Evolutionary conservation across 225 moss, liverwort and hornwort species (phyloP), one percentile per base, ranked within the genome.

Genomic region (Bryum argenteum): DNA sequence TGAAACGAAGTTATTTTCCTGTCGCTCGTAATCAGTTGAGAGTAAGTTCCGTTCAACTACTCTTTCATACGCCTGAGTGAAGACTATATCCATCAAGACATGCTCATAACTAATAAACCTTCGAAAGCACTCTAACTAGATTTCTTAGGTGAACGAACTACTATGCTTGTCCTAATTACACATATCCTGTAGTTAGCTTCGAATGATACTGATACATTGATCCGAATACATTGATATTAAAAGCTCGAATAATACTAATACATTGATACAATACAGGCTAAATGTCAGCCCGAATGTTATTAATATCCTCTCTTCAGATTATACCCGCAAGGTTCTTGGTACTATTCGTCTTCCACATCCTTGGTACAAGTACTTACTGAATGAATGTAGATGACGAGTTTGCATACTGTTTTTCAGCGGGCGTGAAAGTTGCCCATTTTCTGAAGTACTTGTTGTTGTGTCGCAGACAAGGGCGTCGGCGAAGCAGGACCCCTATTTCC

Each of bases 401-500:
- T 33, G 33, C 8, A 21, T 38, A 10, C 33, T 9, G 20, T 55
- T 63, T 33, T 45, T 65, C 56, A 44, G 19, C 14, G 42, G 28
- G 9, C 4, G 45, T 44, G 55, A 18, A 64, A 19, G 55, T 64
- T 44, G 28, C 48, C 24, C 64, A 45, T 64, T 16, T 64, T 17
- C 45, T 22, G 23, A 24, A 44, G 38, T 33, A 47, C 22, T 63
- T 14, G 48, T 48, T 71, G 18, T 23, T 45, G 64, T 58, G 64
- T 40, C 42, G 55, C 67, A 78, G 63, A 61, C 63, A 21, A 89
- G 82, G 82, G 78, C 74, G 51, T 71, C 82, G 80, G 89, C 90
- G 59, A 82, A 90, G 17, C 71, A 84, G 81, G 94, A 95, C 64
- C 94, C 90, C 64, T 71, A 77, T 10, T 80, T 90, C 55, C 81